Percentiles rank a stretch among this genome's conserved stretches.
Conservation (phyloP, 2,329 filamentous ascomycete species). For the Exophiala sp. region DNA sequence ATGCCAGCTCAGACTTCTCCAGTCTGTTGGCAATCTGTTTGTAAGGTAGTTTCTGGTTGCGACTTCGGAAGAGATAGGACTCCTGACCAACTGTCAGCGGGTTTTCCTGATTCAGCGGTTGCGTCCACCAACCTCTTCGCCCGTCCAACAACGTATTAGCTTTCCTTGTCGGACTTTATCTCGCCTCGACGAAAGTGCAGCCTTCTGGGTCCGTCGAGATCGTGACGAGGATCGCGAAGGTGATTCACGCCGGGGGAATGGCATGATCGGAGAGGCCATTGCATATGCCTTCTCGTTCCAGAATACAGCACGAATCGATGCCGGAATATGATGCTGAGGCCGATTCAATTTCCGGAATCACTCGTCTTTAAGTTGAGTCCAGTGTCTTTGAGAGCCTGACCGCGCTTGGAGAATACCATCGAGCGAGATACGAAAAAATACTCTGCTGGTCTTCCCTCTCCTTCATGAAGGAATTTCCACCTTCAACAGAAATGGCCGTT, state of each 20-base stretch:
- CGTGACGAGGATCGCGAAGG: slow-evolving; percentile 57
- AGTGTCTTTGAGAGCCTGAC: not conserved
- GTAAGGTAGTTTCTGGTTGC: slow-evolving; percentile 82
- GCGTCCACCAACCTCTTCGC: slow-evolving; percentile 64
- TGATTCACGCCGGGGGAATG: slow-evolving; percentile 37
- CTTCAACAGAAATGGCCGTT: slow-evolving; percentile 41
- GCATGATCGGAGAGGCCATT: slow-evolving; percentile 12
- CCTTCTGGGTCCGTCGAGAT: slow-evolving; percentile 65
- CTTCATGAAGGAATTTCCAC: slow-evolving; percentile 33
- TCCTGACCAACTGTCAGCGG: slow-evolving; percentile 49
- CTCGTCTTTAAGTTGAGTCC: not conserved
- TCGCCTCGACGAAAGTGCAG: slow-evolving; percentile 10
- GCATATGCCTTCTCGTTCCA: slow-evolving; percentile 26
- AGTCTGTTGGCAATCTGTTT: slow-evolving; percentile 81
- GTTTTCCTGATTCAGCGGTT: slow-evolving; percentile 4
- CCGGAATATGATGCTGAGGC: not conserved
- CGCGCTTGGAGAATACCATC: not conserved
- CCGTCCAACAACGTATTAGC: slow-evolving; percentile 64
- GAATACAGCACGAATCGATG: not conserved
- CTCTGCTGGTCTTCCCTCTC: not conserved
- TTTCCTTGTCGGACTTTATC: slow-evolving; percentile 24
- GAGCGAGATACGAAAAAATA: slow-evolving; percentile 2
- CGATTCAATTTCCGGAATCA: not conserved
- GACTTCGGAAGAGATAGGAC: slow-evolving; percentile 74
- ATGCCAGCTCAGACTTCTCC: slow-evolving; percentile 82